phyloP scores from a whole-genome alignment of 2,329 filamentous ascomycete genomes.

The Dactylellina cionopaga region DNA sequence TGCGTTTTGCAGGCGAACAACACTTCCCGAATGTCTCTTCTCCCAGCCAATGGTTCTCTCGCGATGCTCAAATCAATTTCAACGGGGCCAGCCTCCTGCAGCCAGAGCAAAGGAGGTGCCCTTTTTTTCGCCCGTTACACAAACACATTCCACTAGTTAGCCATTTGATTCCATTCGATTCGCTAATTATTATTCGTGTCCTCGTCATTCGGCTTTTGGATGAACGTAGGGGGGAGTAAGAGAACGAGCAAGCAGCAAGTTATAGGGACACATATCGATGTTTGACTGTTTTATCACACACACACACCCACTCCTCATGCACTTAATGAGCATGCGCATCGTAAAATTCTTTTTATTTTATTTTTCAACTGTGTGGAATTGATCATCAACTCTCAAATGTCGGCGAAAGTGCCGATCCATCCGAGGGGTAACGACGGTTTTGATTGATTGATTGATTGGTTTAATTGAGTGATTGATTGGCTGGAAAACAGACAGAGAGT shows the following conservation, averaged over 20 bases:
- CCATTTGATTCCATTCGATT: background rate
- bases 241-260: background rate
- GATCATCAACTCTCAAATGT: background rate
- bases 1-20: conserved; percentile 34
- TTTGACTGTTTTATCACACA: too few species aligned
- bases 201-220: too few species aligned
- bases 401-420: background rate
- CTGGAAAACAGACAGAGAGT: background rate
- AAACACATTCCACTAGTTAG: conserved; percentile 32
- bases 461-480: conserved; percentile 9
- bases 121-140: conserved; percentile 32
- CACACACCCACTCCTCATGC: too few species aligned
- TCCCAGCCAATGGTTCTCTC: conserved; percentile 22
- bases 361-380: background rate
- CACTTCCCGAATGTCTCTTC: conserved; percentile 2
- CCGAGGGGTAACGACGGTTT: background rate
- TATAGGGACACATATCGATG: conserved; percentile 2
- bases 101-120: background rate
- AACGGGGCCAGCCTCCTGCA: conserved; percentile 19
- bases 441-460: background rate
- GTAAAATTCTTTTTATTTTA: too few species aligned
- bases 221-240: background rate
- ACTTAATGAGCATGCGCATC: conserved; percentile 10
- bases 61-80: background rate
- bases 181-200: background rate